phyloP scores from a whole-genome alignment of 495 filamentous ascomycete species.

The Hyaloscypha bicolor region DNA sequence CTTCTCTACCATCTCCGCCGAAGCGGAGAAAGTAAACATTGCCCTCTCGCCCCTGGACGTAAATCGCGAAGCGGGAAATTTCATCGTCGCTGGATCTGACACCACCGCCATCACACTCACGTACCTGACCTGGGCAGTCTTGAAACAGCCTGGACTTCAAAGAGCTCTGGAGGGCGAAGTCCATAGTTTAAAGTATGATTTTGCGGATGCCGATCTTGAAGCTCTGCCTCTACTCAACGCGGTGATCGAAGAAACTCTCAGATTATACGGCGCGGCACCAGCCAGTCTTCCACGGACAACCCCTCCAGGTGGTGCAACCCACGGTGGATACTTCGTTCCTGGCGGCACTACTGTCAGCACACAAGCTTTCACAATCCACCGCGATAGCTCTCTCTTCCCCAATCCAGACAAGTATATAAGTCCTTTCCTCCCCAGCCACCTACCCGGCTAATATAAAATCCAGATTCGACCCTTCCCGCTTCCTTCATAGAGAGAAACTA shows the following conservation, averaged over 20 bases:
- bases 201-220: not conserved
- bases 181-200: not conserved
- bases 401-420: constrained; percentile 31
- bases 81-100: constrained; percentile 79
- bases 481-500: constrained; percentile 46
- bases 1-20: constrained; percentile 39
- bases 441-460: constrained; percentile 33
- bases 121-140: constrained; percentile 70
- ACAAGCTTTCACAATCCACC: constrained; percentile 84
- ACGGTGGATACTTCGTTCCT: constrained; percentile 62
- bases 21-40: constrained; percentile 77
- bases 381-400: constrained; percentile 54
- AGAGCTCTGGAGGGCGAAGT: constrained; percentile 61
- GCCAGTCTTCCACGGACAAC: constrained; percentile 83
- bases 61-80: not conserved
- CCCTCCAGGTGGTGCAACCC: constrained; percentile 46
- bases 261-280: constrained; percentile 81
- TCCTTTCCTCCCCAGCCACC: too few species aligned
- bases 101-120: constrained; percentile 86
- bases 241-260: constrained; percentile 84
- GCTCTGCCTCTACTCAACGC: constrained; percentile 49
- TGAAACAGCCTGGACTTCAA: constrained; percentile 65
- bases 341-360: constrained; percentile 74
- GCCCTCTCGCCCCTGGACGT: constrained; percentile 70
- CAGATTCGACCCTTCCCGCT: constrained; percentile 75